Percentiles rank a stretch among this genome's conserved stretches.
Conservation (phyloP, 2,329 filamentous ascomycete species). For the Westerdykella aurantiaca region DNA sequence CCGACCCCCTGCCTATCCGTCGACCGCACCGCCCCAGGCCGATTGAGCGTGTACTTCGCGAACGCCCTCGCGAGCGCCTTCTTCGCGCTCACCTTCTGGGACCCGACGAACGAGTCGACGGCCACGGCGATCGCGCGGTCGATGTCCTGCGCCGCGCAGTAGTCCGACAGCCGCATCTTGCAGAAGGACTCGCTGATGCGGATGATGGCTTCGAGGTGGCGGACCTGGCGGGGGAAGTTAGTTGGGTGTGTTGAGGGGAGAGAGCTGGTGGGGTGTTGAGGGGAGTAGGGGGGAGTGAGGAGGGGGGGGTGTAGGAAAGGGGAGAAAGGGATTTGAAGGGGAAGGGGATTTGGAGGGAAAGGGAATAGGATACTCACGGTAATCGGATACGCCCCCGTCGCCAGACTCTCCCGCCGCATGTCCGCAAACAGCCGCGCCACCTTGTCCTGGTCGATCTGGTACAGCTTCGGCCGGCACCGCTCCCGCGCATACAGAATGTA, state of each 20-base stretch:
- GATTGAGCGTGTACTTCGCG: constrained; percentile 70
- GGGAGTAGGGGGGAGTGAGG: neutral
- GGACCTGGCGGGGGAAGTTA: constrained; percentile 57
- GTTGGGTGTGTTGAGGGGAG: too few species aligned
- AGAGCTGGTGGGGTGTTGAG: too few species aligned
- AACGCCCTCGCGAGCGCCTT: constrained; percentile 91
- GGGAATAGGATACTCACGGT: constrained; percentile 59
- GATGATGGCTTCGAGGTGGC: constrained; percentile 96
- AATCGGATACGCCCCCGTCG: constrained; percentile 94
- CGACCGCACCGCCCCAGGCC: constrained; percentile 39
- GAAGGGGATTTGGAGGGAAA: neutral
- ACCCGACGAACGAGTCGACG: constrained; percentile 90
- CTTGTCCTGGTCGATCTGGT: constrained; percentile 98
- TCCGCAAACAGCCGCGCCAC: constrained; percentile 89
- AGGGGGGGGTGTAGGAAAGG: too few species aligned
- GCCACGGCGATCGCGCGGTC: constrained; percentile 96
- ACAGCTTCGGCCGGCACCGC: constrained; percentile 83
- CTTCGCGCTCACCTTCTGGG: constrained; percentile 96
- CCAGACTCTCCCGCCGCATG: constrained; percentile 87
- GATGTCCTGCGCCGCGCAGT: constrained; percentile 83
- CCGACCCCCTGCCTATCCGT: constrained; percentile 2
- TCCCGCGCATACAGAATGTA: constrained; percentile 95
- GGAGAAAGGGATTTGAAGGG: neutral
- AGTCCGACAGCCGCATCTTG: constrained; percentile 97
- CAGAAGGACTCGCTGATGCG: constrained; percentile 91